These are phyloP conservation scores for Melampsora larici-populina DNA, from an alignment of 1,284 basidiomycete species.

Conservation along the genomic window DNA sequence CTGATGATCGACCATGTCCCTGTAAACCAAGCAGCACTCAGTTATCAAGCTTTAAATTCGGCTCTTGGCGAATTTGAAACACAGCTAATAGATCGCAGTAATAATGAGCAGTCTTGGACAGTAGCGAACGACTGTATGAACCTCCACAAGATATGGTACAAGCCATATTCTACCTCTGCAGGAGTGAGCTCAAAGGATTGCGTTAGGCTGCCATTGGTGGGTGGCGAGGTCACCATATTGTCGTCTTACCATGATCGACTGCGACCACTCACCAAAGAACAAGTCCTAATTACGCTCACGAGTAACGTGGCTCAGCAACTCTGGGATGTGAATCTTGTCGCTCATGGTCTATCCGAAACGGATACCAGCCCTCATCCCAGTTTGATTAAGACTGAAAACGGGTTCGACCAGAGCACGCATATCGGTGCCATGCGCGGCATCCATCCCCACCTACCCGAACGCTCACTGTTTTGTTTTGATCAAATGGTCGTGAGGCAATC, in stretches of 20 bases:
- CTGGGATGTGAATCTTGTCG: constrained; percentile 44
- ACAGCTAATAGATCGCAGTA: constrained; percentile 7
- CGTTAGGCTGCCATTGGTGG: constrained; percentile 18
- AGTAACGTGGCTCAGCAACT: constrained; percentile 46
- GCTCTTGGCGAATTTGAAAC: constrained; percentile 16
- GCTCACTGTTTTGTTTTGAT: constrained; percentile 35
- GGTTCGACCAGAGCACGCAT: constrained; percentile 38
- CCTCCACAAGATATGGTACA: constrained; percentile 14
- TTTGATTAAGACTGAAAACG: constrained; percentile 31
- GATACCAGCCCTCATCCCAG: not conserved
- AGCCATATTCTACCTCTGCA: constrained; percentile 3
- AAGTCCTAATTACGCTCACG: constrained; percentile 47
- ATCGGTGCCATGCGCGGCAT: constrained; percentile 25
- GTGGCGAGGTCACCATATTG: constrained; percentile 14
- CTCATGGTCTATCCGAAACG: constrained; percentile 22
- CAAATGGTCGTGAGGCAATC: constrained; percentile 24
- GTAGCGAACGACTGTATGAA: not conserved
- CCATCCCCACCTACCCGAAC: constrained; percentile 27
- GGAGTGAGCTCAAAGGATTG: not conserved
- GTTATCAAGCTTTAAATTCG: constrained; percentile 9
- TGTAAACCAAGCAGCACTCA: constrained; percentile 11
- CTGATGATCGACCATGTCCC: constrained; percentile 3
- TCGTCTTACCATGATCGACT: not conserved
- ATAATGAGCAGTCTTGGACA: constrained; percentile 21
- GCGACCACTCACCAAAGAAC: constrained; percentile 46